Evolutionary conservation across 805 yeast genomes (phyloP).

Genomic region (Dipodascus albidus): DNA sequence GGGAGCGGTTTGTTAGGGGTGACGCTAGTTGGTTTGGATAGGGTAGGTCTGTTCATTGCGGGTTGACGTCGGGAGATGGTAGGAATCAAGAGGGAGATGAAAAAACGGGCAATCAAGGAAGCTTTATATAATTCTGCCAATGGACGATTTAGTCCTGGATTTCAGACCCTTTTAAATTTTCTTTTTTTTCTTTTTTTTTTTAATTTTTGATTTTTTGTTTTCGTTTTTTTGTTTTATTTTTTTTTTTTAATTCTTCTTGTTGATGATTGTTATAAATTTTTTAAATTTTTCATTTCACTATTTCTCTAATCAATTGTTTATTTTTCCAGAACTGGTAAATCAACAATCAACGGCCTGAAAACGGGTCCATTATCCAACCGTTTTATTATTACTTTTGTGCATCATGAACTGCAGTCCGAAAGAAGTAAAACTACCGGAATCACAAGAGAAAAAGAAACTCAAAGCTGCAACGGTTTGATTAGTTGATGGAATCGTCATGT

Average conservation of each 20-base stretch:
- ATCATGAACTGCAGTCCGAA: neutral
- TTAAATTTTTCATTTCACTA: neutral
- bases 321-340: neutral
- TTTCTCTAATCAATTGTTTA: neutral
- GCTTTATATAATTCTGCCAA: neutral
- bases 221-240: no score
- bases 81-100: neutral
- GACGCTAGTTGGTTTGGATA: neutral
- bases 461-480: neutral
- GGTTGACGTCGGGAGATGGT: no score
- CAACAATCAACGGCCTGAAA: neutral
- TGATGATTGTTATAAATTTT: no score
- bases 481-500: no score
- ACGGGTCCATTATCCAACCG: neutral
- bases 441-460: neutral
- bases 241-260: neutral
- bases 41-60: neutral
- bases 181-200: no score
- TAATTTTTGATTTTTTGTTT: no score
- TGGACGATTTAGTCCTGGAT: neutral
- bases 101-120: neutral
- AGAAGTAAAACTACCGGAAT: neutral
- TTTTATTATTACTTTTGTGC: neutral
- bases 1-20: neutral
- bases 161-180: neutral